A percentile compares a stretch with the other conserved stretches of the same genome.
Conservation (phyloP, 306 rosid genomes). For the Crotalaria pallida region DNA sequence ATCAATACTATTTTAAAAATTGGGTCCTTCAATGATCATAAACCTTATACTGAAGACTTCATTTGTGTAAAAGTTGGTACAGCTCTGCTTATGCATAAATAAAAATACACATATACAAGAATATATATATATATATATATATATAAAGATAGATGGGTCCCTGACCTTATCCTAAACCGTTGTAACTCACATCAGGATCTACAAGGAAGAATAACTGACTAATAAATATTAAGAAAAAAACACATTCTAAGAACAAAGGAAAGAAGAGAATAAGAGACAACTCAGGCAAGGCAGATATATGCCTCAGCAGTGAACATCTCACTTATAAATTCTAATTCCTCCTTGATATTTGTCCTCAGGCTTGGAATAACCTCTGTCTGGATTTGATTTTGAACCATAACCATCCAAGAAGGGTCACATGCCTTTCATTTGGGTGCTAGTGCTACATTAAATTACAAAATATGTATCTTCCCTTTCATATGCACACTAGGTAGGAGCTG, state of each 20-base stretch:
- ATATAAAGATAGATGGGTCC: neutral
- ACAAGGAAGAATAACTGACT: slow-evolving; percentile 11
- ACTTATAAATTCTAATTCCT: slow-evolving; percentile 2
- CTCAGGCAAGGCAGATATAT: slow-evolving; percentile 13
- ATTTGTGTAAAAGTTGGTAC: too few relatives aligned
- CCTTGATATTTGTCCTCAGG: slow-evolving; percentile 26
- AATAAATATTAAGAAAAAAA: neutral
- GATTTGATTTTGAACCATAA: slow-evolving; percentile 20
- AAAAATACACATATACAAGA: too few relatives aligned
- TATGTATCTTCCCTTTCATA: neutral
- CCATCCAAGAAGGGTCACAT: slow-evolving; percentile 48
- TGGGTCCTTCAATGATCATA: too few relatives aligned
- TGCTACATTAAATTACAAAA: neutral
- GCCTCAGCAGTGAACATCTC: slow-evolving; percentile 9
- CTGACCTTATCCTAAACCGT: slow-evolving; percentile 33
- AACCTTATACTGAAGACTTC: too few relatives aligned
- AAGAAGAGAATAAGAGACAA: too few relatives aligned
- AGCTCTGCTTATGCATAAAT: too few relatives aligned
- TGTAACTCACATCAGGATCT: slow-evolving; percentile 21
- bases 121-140: too few relatives aligned
- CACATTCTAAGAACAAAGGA: slow-evolving; percentile 14
- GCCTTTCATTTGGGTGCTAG: neutral
- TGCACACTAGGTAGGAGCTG: slow-evolving; percentile 12
- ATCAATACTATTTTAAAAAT: too few relatives aligned
- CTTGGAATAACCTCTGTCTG: slow-evolving; percentile 4